Evolutionary conservation across 352 stramenopile species (phyloP), one percentile per base, ranked within the genome.

Genomic region (Peronospora farinosa): DNA sequence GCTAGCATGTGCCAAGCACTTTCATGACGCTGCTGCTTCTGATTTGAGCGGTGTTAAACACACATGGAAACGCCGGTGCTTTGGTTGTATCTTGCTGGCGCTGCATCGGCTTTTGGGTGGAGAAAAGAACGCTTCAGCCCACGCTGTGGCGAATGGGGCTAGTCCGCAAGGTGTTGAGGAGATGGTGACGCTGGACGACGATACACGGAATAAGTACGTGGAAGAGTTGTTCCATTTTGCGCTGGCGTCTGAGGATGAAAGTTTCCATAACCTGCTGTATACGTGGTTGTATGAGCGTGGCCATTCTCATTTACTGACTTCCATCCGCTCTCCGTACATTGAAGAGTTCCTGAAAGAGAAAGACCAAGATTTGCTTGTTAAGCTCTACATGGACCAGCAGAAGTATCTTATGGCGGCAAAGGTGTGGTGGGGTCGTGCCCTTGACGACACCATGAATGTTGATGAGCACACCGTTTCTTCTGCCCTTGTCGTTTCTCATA

Each of bases 351-450:
- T 94, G 17, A 86, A 92, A 59, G 69, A 76, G 39, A 85, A 86
- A 48, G 81, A 94, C 45, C 76, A 90, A 56, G 80, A 94, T 54
- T 51, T 94, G 30, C 72, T 94, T 8, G 72, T 94, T 31, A 84
- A 89, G 57, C 66, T 87, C 37, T 92, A 94, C 56, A 89, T 94
- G 78, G 74, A 90, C 15, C 80, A 92, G 46, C 75, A 84, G 17
- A 89, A 88, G 54, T 94, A 89, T 53, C 63, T 94, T 17, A 61
- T 86, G 6, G 83, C 83, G 0, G 83, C 83, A 0, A 89, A 92
- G 51, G 77, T 92, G 1, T 91, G 82, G 76, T 94, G 83, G 83
- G 59, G 67, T 1, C 78, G 78, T 16, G 83, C 80, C 0, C 76
- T 89, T 36, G 72, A 83, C 54, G 74, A 86, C 40, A 57, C 62